phyloP scores from a whole-genome alignment of 306 rosid species.

The Geum urbanum region DNA sequence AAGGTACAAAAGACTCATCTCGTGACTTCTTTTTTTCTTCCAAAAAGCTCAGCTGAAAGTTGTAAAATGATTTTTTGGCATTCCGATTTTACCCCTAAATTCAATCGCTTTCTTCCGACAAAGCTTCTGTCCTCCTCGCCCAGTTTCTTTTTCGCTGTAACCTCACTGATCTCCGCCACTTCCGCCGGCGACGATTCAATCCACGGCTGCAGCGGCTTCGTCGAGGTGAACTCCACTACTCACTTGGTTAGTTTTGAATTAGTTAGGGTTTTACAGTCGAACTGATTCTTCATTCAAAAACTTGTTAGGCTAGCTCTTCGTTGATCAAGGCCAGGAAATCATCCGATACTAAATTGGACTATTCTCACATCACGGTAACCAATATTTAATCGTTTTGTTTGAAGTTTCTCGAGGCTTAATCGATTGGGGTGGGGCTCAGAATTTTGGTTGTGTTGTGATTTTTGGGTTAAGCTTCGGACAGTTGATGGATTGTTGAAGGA shows the following conservation, averaged over 20 bases:
- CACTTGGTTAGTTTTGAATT: background rate
- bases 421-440: background rate
- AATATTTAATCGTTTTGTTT: background rate
- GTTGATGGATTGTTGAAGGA: conserved; percentile 92
- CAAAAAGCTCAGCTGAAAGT: no score
- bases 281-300: background rate
- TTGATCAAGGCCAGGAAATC: conserved; percentile 67
- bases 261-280: background rate
- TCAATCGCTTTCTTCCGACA: no score
- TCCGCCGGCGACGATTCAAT: conserved; percentile 56
- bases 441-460: conserved; percentile 6
- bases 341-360: conserved; percentile 71
- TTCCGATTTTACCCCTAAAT: no score
- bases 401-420: background rate
- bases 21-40: no score
- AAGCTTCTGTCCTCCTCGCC: no score
- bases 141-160: conserved; percentile 8
- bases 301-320: conserved; percentile 68
- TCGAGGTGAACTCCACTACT: conserved; percentile 37
- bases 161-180: conserved; percentile 40
- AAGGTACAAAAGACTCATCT: no score
- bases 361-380: conserved; percentile 64
- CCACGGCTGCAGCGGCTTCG: conserved; percentile 69
- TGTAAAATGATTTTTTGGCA: no score
- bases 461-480: conserved; percentile 88